Evolutionary conservation across 2,329 filamentous ascomycete genomes (phyloP), one percentile per base, ranked within the genome.

Genomic region (Penicillium concentricum): DNA sequence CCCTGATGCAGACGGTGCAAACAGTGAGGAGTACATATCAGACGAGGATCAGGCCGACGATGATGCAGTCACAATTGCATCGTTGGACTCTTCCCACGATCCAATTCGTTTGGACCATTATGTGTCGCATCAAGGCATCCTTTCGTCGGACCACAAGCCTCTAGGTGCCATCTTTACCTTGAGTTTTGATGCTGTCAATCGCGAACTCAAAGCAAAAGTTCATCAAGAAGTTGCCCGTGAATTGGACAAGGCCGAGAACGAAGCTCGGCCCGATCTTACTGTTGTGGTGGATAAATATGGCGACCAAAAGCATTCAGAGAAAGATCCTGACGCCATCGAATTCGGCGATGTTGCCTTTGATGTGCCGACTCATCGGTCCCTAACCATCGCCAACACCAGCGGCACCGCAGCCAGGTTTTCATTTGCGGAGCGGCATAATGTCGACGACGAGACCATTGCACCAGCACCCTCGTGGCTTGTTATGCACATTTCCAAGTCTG

Each of bases 61-160:
- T 13, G 75, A 79, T 4, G 71, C 70, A 15, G 55, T 49, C 4
- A 68, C 67, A 8, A 37, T 61, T 30, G 50, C 63, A 26, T 62
- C 62, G 3, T 51, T 64, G 3, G 75, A 73, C 18, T 68, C 67
- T 28, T 59, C 59, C 15, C 74, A 81, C 28, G 82, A 85, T 55
- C 76, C 79, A 44, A 78, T 87, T 28, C 68, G 72, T 24, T 72
- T 87, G n/a, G 79, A 85, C 51, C 80, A 89, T 56, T 99, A 99
- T 71, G 86, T 87, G 0, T 93, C 92, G 0, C 91, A 97, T 68
- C 94, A 97, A 72, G 84, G 89, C 18, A 87, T 99, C 24, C 84
- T 90, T 16, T 96, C 93, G 0, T 97, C 93, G 0, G 94, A 99
- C 67, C 94, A 99, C 75, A 99, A 99, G 72, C 95, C 94, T 0